These are phyloP conservation scores for Solanum chacoense DNA, from an alignment of 305 asterid genomes.

Conservation along the genomic window DNA sequence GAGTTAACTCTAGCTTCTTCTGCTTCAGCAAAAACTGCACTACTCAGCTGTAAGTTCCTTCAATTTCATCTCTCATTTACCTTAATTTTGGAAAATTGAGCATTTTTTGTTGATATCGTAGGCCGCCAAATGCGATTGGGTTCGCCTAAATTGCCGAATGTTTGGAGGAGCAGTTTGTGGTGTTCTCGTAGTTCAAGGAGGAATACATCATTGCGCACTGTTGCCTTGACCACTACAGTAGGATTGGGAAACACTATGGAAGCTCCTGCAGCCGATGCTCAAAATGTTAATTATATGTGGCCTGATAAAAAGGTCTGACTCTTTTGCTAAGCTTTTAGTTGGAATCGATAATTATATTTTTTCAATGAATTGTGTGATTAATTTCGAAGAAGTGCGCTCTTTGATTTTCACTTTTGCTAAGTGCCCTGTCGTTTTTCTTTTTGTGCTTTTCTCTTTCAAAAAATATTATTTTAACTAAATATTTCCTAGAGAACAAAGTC, in stretches of 20 bases:
- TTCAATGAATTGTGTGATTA: background rate
- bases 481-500: background rate
- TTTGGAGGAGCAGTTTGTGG: background rate
- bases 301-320: slow-evolving; percentile 1
- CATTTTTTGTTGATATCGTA: background rate
- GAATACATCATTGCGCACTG: background rate
- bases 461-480: background rate
- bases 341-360: background rate
- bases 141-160: background rate
- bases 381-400: background rate
- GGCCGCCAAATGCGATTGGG: background rate
- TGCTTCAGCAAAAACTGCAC: background rate
- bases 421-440: background rate
- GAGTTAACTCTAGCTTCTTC: background rate
- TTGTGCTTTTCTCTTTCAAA: background rate
- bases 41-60: background rate
- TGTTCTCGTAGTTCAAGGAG: background rate
- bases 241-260: background rate
- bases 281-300: background rate
- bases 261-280: background rate
- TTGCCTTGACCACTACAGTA: background rate
- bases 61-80: background rate
- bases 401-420: background rate
- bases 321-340: background rate
- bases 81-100: background rate